phyloP scores from a whole-genome alignment of 768 basidiomycete genomes.

The Pulveroboletus frians region DNA sequence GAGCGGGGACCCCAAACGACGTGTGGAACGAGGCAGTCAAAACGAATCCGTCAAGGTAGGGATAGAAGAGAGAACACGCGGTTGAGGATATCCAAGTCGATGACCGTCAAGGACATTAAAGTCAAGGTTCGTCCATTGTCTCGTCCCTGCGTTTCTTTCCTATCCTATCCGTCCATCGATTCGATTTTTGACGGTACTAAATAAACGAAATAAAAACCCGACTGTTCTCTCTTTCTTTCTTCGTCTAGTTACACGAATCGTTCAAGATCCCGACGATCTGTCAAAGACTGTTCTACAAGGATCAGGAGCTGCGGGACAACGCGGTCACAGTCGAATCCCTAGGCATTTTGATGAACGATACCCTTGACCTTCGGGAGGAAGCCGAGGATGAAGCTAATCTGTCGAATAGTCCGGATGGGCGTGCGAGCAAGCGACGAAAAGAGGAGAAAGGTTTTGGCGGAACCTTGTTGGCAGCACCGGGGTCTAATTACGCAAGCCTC shows the following conservation, averaged over 20 bases:
- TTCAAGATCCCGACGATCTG: conserved; percentile 69
- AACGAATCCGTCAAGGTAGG: conserved; percentile 57
- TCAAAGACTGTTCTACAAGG: conserved; percentile 63
- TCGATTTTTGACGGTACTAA: background rate
- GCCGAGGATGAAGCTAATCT: conserved; percentile 54
- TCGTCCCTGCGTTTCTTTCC: background rate
- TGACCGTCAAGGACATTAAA: conserved; percentile 76
- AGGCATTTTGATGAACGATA: conserved; percentile 55
- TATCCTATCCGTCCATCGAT: background rate
- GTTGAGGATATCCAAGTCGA: conserved; percentile 56
- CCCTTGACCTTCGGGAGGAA: conserved; percentile 61
- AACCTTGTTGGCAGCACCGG: conserved; percentile 54
- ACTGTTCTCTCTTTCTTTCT: background rate
- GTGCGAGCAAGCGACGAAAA: conserved; percentile 37
- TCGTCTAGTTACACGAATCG: conserved; percentile 51
- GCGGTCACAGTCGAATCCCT: conserved; percentile 45
- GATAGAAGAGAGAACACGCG: conserved; percentile 46
- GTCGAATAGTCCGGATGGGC: conserved; percentile 45
- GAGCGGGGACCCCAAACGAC: conserved; percentile 35
- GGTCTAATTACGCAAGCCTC: conserved; percentile 24
- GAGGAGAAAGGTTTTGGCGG: conserved; percentile 70
- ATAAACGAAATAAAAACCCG: background rate
- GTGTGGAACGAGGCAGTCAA: conserved; percentile 57
- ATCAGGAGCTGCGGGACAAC: conserved; percentile 62
- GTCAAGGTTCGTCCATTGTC: conserved; percentile 45